Evolutionary conservation across 306 rosid species (phyloP), one percentile per base, ranked within the genome.

Genomic region (Sphenostylis stenocarpa): DNA sequence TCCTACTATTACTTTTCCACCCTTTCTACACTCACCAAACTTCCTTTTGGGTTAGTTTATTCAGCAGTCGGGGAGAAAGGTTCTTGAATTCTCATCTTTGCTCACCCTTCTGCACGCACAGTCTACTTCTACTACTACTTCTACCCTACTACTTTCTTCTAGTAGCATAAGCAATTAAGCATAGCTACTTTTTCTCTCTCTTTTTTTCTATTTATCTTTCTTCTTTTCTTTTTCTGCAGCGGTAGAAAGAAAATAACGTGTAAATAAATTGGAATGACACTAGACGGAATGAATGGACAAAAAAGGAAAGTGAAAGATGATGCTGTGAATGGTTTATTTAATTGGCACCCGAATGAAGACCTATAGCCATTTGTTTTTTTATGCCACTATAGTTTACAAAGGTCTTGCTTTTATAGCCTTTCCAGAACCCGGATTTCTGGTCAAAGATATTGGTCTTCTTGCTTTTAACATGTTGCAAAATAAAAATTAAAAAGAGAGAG

Each of bases 391-490:
- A 19, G 62, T 31, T 82, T 16, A 72, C 21, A 49, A 69, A 70
- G 64, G 67, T 69, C 20, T 65, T 65, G 43, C 78, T 64, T 79
- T 71, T 63, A 67, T 67, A 77, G 84, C 44, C 71, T 82, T 73
- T 69, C 74, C 85, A 65, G 68, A 78, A 72, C 56, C 55, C 23
- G 45, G 86, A 68, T 74, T n/a, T 64, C 75, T 82, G 85, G 91
- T 87, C 87, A 87, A 87, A 87, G 86, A 84, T 80, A 79, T 75
- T 64, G 85, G 78, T 82, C 87, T 56, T 28, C 73, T 71, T 67
- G 64, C 85, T 77, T 76, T 82, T 62, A 12, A 28, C 45, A 55
- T 51, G 33, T 64, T n/a, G 47, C 72, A 21, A 36, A 36, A 62
- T 34, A 63, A 17, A 63, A 56, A 15, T 15, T n/a, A 14, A 15